phyloP scores from a whole-genome alignment of 2,329 filamentous ascomycete genomes.

The Lecanicillium sp. region DNA sequence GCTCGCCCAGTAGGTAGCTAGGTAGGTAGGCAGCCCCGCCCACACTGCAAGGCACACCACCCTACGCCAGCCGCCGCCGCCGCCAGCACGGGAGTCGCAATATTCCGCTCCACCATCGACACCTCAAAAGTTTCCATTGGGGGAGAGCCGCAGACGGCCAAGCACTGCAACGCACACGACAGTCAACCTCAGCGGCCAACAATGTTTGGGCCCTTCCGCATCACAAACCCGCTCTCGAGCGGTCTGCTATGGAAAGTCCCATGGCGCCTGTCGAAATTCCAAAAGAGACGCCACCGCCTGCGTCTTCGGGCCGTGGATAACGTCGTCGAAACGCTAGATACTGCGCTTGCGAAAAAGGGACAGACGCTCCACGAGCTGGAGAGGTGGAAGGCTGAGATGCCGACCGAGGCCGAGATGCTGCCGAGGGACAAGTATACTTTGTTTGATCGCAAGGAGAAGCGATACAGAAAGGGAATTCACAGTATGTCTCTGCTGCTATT shows the following conservation, averaged over 20 bases:
- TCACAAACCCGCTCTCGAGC: conserved; percentile 65
- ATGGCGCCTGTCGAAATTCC: conserved; percentile 86
- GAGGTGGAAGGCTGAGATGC: conserved; percentile 93
- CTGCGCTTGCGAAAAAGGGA: conserved; percentile 66
- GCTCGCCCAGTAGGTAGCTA: too few relatives aligned
- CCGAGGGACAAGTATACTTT: conserved; percentile 96
- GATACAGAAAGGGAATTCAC: conserved; percentile 93
- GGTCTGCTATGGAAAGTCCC: conserved; percentile 95
- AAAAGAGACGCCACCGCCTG: conserved; percentile 80
- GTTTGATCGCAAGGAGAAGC: conserved; percentile 93
- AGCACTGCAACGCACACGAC: conserved; percentile 10
- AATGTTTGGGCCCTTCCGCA: conserved; percentile 81
- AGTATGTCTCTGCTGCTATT: too few relatives aligned
- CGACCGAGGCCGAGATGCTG: conserved; percentile 89
- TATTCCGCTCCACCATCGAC: conserved; percentile 18
- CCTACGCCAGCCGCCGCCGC: neutral
- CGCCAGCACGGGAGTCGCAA: conserved; percentile 14
- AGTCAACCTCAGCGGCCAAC: conserved; percentile 18
- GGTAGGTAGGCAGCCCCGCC: too few relatives aligned
- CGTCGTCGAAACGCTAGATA: conserved; percentile 76
- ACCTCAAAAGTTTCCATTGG: neutral
- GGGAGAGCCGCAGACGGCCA: conserved; percentile 7
- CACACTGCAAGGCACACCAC: too few relatives aligned
- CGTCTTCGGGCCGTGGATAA: conserved; percentile 78
- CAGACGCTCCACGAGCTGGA: conserved; percentile 70